Conservation (phyloP, 2,329 filamentous ascomycete genomes). For the Capronia coronata region DNA sequence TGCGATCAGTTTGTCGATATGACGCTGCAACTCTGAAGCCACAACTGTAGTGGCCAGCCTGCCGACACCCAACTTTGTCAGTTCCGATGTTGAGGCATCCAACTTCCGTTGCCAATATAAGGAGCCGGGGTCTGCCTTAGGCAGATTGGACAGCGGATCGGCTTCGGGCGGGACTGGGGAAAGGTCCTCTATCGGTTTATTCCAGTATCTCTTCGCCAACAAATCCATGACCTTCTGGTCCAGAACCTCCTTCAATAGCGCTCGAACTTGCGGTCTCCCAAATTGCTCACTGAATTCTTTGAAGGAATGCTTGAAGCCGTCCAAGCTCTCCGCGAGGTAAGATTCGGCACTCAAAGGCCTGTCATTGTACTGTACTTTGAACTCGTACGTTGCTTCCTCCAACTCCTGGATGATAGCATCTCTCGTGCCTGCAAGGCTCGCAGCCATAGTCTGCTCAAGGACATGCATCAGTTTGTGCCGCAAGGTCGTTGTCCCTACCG, state of each 20-base stretch:
- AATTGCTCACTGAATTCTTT: slow-evolving; percentile 88
- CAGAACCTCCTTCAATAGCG: slow-evolving; percentile 82
- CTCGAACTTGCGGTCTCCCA: slow-evolving; percentile 79
- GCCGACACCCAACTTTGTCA: slow-evolving; percentile 92
- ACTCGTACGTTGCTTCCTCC: slow-evolving; percentile 95
- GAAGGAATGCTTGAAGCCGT: slow-evolving; percentile 96
- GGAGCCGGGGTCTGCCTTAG: slow-evolving; percentile 77
- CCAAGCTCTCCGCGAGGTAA: slow-evolving; percentile 89
- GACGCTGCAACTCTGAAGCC: slow-evolving; percentile 74
- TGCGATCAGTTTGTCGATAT: slow-evolving; percentile 71
- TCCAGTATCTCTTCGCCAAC: slow-evolving; percentile 92
- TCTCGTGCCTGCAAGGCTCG: slow-evolving; percentile 78
- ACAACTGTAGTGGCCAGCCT: slow-evolving; percentile 88
- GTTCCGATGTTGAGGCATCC: slow-evolving; percentile 78
- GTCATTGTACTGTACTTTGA: slow-evolving; percentile 99
- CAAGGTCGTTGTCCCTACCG: slow-evolving; percentile 75
- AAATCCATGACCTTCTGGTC: slow-evolving; percentile 93
- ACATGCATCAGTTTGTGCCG: slow-evolving; percentile 97
- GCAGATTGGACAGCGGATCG: slow-evolving; percentile 68
- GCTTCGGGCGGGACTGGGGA: slow-evolving; percentile 58
- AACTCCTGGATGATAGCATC: slow-evolving; percentile 92
- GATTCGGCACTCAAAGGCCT: slow-evolving; percentile 89
- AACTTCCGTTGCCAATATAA: slow-evolving; percentile 91
- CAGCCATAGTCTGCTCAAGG: slow-evolving; percentile 93
- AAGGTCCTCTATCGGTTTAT: slow-evolving; percentile 86